phyloP scores from a whole-genome alignment of 306 rosid species.

The Prunus davidiana region DNA sequence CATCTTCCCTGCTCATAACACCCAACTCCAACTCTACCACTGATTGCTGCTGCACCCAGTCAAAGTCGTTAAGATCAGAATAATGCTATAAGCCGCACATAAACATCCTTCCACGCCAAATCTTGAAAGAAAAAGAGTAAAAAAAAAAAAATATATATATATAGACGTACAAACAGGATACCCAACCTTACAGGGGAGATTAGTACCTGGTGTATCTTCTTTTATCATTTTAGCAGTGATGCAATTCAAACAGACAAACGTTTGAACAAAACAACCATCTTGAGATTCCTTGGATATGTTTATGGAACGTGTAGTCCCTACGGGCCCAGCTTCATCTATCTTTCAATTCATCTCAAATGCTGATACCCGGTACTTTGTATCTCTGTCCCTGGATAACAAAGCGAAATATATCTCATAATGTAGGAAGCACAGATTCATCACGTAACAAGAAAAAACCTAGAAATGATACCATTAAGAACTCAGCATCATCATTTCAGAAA shows the following conservation, averaged over 20 bases:
- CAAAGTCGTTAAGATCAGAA: not conserved
- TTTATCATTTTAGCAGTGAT: not conserved
- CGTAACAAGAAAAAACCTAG: not conserved
- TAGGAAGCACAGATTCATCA: not conserved
- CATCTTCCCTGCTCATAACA: not conserved
- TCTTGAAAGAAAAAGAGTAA: not conserved
- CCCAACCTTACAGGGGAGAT: not conserved
- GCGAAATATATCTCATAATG: not conserved
- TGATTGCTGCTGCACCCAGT: not conserved
- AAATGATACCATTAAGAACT: slow-evolving; percentile 1
- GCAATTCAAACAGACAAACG: not conserved
- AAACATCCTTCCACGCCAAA: not conserved
- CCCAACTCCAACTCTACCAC: no score
- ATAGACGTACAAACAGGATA: not conserved
- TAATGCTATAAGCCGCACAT: not conserved
- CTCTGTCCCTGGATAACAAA: not conserved
- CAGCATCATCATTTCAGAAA: not conserved
- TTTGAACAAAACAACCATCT: not conserved
- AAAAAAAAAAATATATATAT: not conserved
- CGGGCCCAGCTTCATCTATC: not conserved
- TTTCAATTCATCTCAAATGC: not conserved
- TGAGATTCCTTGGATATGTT: not conserved
- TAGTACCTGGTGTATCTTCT: not conserved
- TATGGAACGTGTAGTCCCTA: not conserved
- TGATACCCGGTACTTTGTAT: not conserved